phyloP scores from a whole-genome alignment of 257 asterid genomes.

The Solanum tarijense region DNA sequence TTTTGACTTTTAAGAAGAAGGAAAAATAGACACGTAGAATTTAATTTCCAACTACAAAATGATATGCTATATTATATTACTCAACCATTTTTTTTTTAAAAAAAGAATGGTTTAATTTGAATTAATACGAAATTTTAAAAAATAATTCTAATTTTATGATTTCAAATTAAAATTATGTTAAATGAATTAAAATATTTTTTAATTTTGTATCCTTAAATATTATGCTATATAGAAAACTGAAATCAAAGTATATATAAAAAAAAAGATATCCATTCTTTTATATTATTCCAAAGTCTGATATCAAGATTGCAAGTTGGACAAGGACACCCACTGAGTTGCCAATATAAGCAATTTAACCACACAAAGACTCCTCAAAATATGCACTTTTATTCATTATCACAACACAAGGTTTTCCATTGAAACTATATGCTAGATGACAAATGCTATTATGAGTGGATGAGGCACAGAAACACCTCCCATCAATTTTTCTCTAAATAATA shows the following conservation, averaged over 20 bases:
- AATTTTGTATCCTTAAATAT: too few relatives aligned
- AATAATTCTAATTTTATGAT: too few relatives aligned
- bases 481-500: neutral
- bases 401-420: neutral
- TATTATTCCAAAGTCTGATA: neutral
- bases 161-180: too few relatives aligned
- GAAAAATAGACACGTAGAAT: neutral
- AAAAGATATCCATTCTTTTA: too few relatives aligned
- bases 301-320: neutral
- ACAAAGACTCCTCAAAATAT: neutral
- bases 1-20: neutral
- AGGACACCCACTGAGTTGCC: neutral
- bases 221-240: too few relatives aligned
- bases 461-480: neutral
- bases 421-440: neutral
- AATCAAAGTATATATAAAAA: too few relatives aligned
- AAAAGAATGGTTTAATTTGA: too few relatives aligned
- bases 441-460: neutral
- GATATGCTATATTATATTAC: neutral
- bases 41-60: neutral
- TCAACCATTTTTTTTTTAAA: too few relatives aligned
- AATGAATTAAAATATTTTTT: too few relatives aligned
- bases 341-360: neutral
- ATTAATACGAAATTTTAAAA: too few relatives aligned
- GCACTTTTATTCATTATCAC: neutral